These are phyloP conservation scores for Leccinum disarticulatum DNA, from an alignment of 768 basidiomycete species.

Conservation along the genomic window DNA sequence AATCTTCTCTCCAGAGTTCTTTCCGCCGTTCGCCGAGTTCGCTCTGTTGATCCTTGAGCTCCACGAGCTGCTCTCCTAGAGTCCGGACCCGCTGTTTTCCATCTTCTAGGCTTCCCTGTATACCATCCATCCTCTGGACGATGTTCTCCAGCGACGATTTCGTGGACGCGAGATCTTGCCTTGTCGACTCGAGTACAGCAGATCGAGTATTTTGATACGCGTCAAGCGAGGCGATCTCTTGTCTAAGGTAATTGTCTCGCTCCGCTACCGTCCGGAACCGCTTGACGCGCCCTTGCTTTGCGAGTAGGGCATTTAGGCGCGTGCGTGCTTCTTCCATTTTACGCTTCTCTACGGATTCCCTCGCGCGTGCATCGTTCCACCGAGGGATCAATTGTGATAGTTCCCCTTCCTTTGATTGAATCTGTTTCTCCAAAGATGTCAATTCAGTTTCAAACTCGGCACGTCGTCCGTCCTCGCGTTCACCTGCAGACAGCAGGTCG, in stretches of 20 bases:
- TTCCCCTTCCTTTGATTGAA: constrained; percentile 59
- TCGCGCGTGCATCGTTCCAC: constrained; percentile 59
- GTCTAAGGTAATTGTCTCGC: constrained; percentile 78
- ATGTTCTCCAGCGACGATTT: constrained; percentile 53
- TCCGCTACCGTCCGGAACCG: constrained; percentile 83
- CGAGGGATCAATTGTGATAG: constrained; percentile 66
- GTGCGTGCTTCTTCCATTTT: constrained; percentile 75
- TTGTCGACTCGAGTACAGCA: constrained; percentile 53
- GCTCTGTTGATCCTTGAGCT: constrained; percentile 65
- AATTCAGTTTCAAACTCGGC: constrained; percentile 68
- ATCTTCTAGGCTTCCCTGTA: constrained; percentile 64
- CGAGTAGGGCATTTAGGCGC: constrained; percentile 70
- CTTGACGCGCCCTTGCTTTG: constrained; percentile 86
- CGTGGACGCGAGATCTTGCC: constrained; percentile 48
- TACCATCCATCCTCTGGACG: constrained; percentile 54
- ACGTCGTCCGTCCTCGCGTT: constrained; percentile 63
- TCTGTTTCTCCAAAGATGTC: constrained; percentile 52
- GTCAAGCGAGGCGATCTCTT: constrained; percentile 73
- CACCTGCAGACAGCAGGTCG: constrained; percentile 69
- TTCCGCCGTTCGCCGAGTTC: constrained; percentile 80
- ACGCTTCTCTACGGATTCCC: constrained; percentile 56
- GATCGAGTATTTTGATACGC: constrained; percentile 57
- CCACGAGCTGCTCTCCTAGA: constrained; percentile 58
- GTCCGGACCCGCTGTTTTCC: constrained; percentile 55
- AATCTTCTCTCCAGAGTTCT: constrained; percentile 94